Conservation (phyloP, 1,139 yeast genomes). For the Torulaspora globosa region DNA sequence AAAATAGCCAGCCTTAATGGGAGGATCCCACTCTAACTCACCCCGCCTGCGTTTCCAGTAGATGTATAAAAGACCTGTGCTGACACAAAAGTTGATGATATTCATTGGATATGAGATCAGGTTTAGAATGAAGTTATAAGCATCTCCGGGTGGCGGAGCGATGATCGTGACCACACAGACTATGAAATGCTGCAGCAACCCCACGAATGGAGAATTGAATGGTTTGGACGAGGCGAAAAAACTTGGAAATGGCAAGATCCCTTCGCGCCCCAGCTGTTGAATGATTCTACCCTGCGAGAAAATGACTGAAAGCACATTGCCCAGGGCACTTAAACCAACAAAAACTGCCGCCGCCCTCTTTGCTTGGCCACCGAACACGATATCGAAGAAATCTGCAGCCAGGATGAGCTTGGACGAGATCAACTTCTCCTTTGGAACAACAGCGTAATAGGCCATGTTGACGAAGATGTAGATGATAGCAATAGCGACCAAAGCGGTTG, state of each 20-base stretch:
- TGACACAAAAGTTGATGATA: slow-evolving; percentile 65
- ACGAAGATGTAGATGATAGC: slow-evolving; percentile 64
- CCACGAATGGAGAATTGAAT: slow-evolving; percentile 47
- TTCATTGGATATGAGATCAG: slow-evolving; percentile 74
- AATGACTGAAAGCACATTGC: slow-evolving; percentile 73
- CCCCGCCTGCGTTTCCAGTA: slow-evolving; percentile 55
- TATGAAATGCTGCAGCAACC: slow-evolving; percentile 52
- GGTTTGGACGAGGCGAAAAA: slow-evolving; percentile 53
- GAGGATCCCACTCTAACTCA: slow-evolving; percentile 63
- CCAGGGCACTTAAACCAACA: slow-evolving; percentile 70
- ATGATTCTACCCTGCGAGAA: slow-evolving; percentile 76
- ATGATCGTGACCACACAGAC: slow-evolving; percentile 52
- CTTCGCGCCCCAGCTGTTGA: slow-evolving; percentile 70
- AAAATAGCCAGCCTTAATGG: slow-evolving; percentile 62
- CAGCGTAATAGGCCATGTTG: slow-evolving; percentile 69
- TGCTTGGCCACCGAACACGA: slow-evolving; percentile 66
- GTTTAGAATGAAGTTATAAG: slow-evolving; percentile 70
- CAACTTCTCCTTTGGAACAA: slow-evolving; percentile 62
- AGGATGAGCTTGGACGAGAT: slow-evolving; percentile 61
- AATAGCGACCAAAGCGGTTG: slow-evolving; percentile 57
- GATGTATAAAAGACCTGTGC: slow-evolving; percentile 66
- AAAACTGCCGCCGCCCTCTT: slow-evolving; percentile 65
- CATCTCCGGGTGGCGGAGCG: slow-evolving; percentile 72
- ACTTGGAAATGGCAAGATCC: slow-evolving; percentile 62
- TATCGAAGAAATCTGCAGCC: slow-evolving; percentile 70